Conservation (phyloP, 208 protist genomes). For the Leishmania tarentolae region DNA sequence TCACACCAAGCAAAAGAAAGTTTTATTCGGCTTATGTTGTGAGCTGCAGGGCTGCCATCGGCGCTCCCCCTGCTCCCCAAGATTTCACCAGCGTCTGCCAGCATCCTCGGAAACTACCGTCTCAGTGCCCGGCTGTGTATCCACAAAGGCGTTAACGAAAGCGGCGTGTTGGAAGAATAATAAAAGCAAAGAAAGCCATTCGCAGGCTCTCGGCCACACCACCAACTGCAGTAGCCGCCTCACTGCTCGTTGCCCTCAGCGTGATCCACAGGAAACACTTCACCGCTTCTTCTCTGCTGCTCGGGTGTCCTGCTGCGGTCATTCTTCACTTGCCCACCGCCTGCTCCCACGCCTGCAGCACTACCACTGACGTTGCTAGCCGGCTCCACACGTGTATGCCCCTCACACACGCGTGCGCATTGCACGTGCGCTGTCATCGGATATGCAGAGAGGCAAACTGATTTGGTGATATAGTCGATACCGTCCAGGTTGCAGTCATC, state of each 20-base stretch:
- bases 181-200: neutral
- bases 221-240: neutral
- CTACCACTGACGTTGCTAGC: conserved; percentile 7
- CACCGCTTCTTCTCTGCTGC: neutral
- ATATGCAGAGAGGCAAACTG: conserved; percentile 76
- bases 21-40: neutral
- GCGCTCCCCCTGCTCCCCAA: neutral
- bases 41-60: neutral
- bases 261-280: conserved; percentile 6
- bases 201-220: neutral
- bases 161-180: neutral
- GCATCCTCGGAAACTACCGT: neutral
- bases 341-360: neutral
- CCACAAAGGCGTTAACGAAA: neutral
- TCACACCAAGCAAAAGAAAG: neutral
- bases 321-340: neutral
- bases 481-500: conserved; percentile 79
- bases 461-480: conserved; percentile 77
- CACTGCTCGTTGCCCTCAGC: neutral
- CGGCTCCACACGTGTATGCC: conserved; percentile 46
- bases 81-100: neutral
- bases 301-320: neutral
- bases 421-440: conserved; percentile 79
- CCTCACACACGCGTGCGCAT: conserved; percentile 81
- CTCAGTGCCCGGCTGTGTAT: neutral